These are phyloP conservation scores for Nicotiana knightiana DNA, from an alignment of 257 asterid genomes.

Conservation along the genomic window DNA sequence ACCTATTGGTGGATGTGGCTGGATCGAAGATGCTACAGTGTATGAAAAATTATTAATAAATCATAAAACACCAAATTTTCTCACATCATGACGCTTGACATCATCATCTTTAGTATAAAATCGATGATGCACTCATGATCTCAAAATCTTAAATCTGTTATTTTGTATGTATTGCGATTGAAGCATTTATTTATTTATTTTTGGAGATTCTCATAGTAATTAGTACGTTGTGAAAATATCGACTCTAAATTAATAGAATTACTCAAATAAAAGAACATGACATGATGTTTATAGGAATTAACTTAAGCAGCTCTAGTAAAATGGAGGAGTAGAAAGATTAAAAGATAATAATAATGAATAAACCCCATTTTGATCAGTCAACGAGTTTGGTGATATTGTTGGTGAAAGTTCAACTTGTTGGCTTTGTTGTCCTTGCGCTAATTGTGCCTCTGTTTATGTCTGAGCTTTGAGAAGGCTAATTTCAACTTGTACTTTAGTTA, in stretches of 20 bases:
- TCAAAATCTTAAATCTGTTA: too few species aligned
- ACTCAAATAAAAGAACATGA: not conserved
- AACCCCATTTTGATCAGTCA: not conserved
- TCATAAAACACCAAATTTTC: too few species aligned
- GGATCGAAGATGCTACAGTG: too few species aligned
- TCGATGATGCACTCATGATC: too few species aligned
- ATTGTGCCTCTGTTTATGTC: not conserved
- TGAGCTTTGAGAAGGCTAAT: slow-evolving; percentile 16
- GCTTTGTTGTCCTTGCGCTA: not conserved
- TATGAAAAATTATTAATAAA: too few species aligned
- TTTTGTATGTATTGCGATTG: too few species aligned
- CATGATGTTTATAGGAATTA: not conserved
- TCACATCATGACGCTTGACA: too few species aligned
- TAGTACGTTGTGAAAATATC: not conserved
- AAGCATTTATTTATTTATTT: too few species aligned
- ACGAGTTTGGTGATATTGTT: not conserved
- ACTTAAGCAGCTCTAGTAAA: not conserved
- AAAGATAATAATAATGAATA: not conserved
- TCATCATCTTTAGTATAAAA: too few species aligned
- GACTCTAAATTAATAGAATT: not conserved
- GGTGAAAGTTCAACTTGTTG: not conserved
- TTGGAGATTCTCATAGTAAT: not conserved
- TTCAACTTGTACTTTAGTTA: slow-evolving; percentile 22
- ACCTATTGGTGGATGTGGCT: too few species aligned
- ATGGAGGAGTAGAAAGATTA: not conserved